Evolutionary conservation across 2,329 filamentous ascomycete genomes (phyloP).

Genomic region (Xylaria digitata): DNA sequence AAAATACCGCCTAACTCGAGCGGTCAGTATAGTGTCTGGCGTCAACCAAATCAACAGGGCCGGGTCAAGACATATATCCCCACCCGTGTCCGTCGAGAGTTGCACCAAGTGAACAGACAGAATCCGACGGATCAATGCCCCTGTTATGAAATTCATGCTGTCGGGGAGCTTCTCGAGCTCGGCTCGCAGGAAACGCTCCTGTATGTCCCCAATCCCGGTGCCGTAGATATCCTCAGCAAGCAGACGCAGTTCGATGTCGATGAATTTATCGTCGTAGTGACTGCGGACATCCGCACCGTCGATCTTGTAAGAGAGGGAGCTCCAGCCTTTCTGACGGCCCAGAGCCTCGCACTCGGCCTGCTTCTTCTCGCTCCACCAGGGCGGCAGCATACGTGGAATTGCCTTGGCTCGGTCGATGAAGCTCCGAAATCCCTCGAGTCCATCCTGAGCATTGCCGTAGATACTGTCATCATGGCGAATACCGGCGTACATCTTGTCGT

Average conservation of each 20-base stretch:
- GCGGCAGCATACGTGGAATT: slow-evolving; percentile 52
- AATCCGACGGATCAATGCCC: neutral
- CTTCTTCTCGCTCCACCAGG: slow-evolving; percentile 59
- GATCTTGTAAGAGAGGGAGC: slow-evolving; percentile 44
- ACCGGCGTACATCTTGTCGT: slow-evolving; percentile 48
- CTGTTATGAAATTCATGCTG: neutral
- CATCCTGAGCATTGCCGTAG: slow-evolving; percentile 44
- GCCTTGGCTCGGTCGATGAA: slow-evolving; percentile 52
- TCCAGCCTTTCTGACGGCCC: slow-evolving; percentile 48
- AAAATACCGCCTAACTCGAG: no score
- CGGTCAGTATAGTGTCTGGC: no score
- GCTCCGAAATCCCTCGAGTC: slow-evolving; percentile 50
- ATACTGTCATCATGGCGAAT: slow-evolving; percentile 47
- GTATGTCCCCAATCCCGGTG: neutral
- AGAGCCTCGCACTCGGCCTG: slow-evolving; percentile 52
- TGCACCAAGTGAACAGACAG: neutral
- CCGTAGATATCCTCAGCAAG: slow-evolving; percentile 8
- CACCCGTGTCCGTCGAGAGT: neutral
- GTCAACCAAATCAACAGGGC: no score
- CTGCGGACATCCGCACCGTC: slow-evolving; percentile 51
- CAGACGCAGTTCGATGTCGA: slow-evolving; percentile 4
- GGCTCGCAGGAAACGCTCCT: neutral
- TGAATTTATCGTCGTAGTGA: slow-evolving; percentile 3
- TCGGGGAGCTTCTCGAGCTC: neutral
- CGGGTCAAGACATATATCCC: no score